phyloP scores from a whole-genome alignment of 805 yeast species.

The Candida fluviatilis region DNA sequence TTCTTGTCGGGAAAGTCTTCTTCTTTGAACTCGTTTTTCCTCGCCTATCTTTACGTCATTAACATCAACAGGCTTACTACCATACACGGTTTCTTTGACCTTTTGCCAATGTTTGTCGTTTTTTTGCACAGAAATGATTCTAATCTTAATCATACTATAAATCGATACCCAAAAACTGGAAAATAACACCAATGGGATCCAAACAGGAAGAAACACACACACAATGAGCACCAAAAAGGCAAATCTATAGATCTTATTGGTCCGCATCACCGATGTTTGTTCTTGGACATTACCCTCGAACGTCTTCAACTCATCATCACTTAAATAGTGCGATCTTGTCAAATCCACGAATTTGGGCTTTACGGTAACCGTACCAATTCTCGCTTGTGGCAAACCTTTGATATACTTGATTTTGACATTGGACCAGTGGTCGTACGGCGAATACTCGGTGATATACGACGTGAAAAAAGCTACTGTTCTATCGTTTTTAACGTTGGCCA shows the following conservation, averaged over 20 bases:
- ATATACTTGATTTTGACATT: constrained; percentile 45
- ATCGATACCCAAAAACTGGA: constrained; percentile 32
- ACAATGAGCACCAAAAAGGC: constrained; percentile 21
- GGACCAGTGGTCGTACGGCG: constrained; percentile 67
- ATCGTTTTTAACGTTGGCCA: constrained; percentile 80
- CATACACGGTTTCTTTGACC: constrained; percentile 30
- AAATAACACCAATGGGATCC: constrained; percentile 46
- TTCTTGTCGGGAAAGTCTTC: constrained; percentile 23
- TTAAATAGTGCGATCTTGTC: constrained; percentile 18
- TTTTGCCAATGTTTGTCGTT: constrained; percentile 29
- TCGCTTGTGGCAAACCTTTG: constrained; percentile 39
- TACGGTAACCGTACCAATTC: constrained; percentile 33
- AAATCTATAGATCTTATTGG: constrained; percentile 21
- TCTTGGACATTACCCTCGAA: constrained; percentile 29
- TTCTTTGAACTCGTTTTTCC: constrained; percentile 24
- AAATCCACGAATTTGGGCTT: constrained; percentile 54
- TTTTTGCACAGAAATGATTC: constrained; percentile 19
- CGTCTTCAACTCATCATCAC: constrained; percentile 1
- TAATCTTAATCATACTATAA: constrained; percentile 37
- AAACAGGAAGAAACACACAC: constrained; percentile 39
- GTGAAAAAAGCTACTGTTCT: constrained; percentile 87
- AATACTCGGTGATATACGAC: constrained; percentile 64
- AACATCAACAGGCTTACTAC: constrained; percentile 23
- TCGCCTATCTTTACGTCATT: constrained; percentile 30
- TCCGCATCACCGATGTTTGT: constrained; percentile 32